Conservation (phyloP, 768 basidiomycete species). For the Lentinula boryana region DNA sequence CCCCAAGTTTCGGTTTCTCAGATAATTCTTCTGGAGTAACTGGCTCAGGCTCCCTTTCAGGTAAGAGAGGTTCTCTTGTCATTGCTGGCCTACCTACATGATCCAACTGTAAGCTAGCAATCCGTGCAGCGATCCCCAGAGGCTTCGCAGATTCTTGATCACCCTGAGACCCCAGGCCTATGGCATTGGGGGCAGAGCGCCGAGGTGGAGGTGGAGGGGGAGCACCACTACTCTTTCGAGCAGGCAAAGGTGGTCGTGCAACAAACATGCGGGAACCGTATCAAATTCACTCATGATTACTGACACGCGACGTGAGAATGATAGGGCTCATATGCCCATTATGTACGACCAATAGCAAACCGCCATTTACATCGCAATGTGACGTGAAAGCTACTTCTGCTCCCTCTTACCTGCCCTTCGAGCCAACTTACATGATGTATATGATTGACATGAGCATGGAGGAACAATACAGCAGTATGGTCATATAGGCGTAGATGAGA, state of each 20-base stretch:
- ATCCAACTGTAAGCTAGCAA: slow-evolving; percentile 23
- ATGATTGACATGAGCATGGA: neutral
- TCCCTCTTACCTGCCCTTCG: neutral
- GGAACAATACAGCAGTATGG: slow-evolving; percentile 20
- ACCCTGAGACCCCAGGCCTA: slow-evolving; percentile 10
- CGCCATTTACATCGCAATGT: neutral
- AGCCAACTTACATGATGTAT: neutral
- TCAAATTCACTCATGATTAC: neutral
- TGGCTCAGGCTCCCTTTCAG: neutral
- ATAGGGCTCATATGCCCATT: neutral
- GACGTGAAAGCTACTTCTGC: neutral
- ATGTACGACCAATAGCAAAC: neutral
- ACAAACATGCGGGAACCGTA: neutral
- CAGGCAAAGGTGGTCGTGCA: neutral
- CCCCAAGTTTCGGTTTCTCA: neutral
- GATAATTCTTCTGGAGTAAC: neutral
- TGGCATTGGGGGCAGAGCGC: slow-evolving; percentile 4
- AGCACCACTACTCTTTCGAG: slow-evolving; percentile 4
- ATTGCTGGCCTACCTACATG: slow-evolving; percentile 13
- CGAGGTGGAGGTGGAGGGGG: slow-evolving; percentile 16
- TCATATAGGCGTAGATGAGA: slow-evolving; percentile 12
- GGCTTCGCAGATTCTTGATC: slow-evolving; percentile 6
- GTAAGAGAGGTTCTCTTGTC: neutral
- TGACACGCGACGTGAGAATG: neutral
- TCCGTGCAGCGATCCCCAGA: slow-evolving; percentile 23